Evolutionary conservation across 192 early-diverging fungal genomes (phyloP).

Genomic region (Podila clonocystis): DNA sequence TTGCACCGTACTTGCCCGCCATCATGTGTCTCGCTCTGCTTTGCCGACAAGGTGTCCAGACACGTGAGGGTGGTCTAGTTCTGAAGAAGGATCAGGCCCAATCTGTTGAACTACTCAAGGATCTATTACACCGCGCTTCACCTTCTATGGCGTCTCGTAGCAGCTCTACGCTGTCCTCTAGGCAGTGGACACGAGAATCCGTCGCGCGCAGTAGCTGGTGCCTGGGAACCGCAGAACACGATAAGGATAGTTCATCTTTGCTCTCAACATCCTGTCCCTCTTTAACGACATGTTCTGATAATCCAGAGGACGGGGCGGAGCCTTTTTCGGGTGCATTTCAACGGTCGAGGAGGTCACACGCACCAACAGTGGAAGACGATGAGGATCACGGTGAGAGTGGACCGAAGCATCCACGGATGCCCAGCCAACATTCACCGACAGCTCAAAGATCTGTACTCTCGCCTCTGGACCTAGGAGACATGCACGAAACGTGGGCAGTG

Average conservation of each 20-base stretch:
- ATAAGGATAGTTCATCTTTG: neutral
- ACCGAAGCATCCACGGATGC: too few relatives aligned
- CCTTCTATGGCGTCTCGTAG: too few relatives aligned
- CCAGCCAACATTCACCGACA: too few relatives aligned
- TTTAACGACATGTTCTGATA: neutral
- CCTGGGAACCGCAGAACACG: neutral
- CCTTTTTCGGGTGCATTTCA: too few relatives aligned
- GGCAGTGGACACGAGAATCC: neutral
- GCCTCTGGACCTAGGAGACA: neutral
- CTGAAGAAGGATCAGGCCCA: conserved; percentile 24
- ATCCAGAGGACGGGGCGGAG: too few relatives aligned
- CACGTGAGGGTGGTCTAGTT: conserved; percentile 13
- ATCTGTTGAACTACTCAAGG: conserved; percentile 20
- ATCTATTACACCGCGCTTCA: conserved; percentile 7
- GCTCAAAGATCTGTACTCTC: neutral
- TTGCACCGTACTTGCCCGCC: conserved; percentile 33
- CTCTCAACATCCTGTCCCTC: conserved; percentile 34
- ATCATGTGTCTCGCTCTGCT: conserved; percentile 31
- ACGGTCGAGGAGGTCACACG: too few relatives aligned
- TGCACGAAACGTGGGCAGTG: neutral
- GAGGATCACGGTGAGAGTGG: too few relatives aligned
- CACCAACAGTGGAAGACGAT: too few relatives aligned
- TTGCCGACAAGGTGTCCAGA: conserved; percentile 40
- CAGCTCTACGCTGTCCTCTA: neutral
- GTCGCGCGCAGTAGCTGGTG: too few relatives aligned